These are phyloP conservation scores for Trametes meyenii DNA, from an alignment of 768 basidiomycete species.

Conservation along the genomic window DNA sequence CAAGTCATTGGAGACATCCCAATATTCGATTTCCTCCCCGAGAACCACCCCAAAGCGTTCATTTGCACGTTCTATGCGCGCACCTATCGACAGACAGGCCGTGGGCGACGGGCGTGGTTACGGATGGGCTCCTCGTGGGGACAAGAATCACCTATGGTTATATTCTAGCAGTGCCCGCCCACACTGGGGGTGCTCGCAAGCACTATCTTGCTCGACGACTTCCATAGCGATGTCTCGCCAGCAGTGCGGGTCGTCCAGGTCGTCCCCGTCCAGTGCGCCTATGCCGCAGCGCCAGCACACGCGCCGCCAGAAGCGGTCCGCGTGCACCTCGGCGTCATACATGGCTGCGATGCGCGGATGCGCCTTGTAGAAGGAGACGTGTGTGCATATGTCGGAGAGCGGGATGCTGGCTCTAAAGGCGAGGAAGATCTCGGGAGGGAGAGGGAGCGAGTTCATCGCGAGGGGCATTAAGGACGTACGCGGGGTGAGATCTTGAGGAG, in stretches of 20 bases:
- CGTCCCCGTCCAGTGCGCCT: not conserved
- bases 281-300: slow-evolving; percentile 12
- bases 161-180: not conserved
- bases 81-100: not conserved
- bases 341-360: not conserved
- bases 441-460: no score
- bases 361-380: not conserved
- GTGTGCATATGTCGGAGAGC: no score
- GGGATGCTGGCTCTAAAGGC: no score
- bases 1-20: not conserved
- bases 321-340: not conserved
- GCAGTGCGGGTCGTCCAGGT: not conserved
- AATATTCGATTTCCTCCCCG: not conserved
- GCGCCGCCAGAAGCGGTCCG: slow-evolving; percentile 3
- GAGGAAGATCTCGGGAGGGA: no score
- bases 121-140: not conserved
- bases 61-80: not conserved
- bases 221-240: slow-evolving; percentile 12
- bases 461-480: no score
- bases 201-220: not conserved
- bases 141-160: not conserved
- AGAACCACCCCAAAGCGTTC: not conserved
- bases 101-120: not conserved
- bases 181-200: slow-evolving; percentile 3
- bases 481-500: no score